A percentile compares a stretch with the other conserved stretches of the same genome.
These are phyloP conservation scores for Pseudogymnoascus sp. DNA, from an alignment of 2,329 filamentous ascomycete species.

Conservation along the genomic window DNA sequence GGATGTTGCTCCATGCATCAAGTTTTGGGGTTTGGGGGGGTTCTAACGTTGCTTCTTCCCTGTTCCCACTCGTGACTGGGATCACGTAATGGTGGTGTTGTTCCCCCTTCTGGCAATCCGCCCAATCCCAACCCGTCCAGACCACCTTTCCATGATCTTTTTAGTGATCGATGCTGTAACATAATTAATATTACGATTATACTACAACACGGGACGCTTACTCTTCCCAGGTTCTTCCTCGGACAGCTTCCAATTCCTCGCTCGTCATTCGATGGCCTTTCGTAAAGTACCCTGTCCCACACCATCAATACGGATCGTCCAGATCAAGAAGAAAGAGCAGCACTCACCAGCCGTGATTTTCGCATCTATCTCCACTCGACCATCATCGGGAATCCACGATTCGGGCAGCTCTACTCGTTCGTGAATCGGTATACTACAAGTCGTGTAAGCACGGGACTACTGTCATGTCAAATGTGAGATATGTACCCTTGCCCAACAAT, in stretches of 20 bases:
- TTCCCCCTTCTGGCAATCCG: conserved; percentile 6
- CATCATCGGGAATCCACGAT: conserved; percentile 88
- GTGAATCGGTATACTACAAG: conserved; percentile 66
- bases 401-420: conserved; percentile 89
- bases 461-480: not conserved
- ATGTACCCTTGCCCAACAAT: conserved; percentile 69
- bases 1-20: not conserved
- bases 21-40: not conserved
- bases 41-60: conserved; percentile 4
- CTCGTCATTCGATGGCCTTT: conserved; percentile 82
- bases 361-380: conserved; percentile 95
- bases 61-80: conserved; percentile 6
- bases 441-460: conserved; percentile 1
- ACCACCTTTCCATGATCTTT: conserved; percentile 11
- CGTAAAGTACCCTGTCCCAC: conserved; percentile 59
- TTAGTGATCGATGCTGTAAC: conserved; percentile 27
- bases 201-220: conserved; percentile 32
- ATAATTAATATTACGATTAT: conserved; percentile 17
- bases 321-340: not conserved
- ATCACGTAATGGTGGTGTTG: conserved; percentile 6
- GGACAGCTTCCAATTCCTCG: conserved; percentile 75
- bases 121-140: not conserved
- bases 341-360: conserved; percentile 86
- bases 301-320: conserved; percentile 21
- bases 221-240: conserved; percentile 88